Conservation (phyloP, 2,329 filamentous ascomycete species). For the Botrytis aclada region DNA sequence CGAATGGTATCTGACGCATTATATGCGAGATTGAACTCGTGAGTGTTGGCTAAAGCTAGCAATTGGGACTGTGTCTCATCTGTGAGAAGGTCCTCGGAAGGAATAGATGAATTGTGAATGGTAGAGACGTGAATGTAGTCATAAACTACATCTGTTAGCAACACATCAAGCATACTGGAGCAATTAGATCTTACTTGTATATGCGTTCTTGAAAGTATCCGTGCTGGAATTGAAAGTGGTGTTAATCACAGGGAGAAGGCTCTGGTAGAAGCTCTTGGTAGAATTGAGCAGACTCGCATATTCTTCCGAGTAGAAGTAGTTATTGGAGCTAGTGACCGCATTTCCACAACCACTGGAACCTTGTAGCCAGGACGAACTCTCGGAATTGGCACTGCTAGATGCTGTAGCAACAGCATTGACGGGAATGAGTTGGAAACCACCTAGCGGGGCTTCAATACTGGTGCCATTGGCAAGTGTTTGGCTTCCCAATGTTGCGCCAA, state of each 20-base stretch:
- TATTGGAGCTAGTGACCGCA: constrained; percentile 53
- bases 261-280: constrained; percentile 59
- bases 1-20: constrained; percentile 67
- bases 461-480: constrained; percentile 71
- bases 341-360: constrained; percentile 55
- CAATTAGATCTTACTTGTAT: constrained; percentile 50
- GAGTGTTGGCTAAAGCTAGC: constrained; percentile 69
- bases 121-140: constrained; percentile 58
- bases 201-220: constrained; percentile 58
- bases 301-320: constrained; percentile 49
- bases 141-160: constrained; percentile 45
- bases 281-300: constrained; percentile 46
- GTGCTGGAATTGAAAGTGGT: constrained; percentile 46
- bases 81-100: constrained; percentile 58
- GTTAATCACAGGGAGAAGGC: constrained; percentile 54
- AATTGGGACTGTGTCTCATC: constrained; percentile 58
- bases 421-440: constrained; percentile 82
- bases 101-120: constrained; percentile 61
- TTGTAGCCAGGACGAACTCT: constrained; percentile 58
- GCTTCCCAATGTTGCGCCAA: constrained; percentile 49
- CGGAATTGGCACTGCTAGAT: constrained; percentile 52
- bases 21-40: constrained; percentile 82
- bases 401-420: constrained; percentile 58
- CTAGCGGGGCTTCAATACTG: constrained; percentile 62
- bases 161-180: not conserved